Conservation (phyloP, 2,329 filamentous ascomycete genomes). For the Cladosporium halotolerans region DNA sequence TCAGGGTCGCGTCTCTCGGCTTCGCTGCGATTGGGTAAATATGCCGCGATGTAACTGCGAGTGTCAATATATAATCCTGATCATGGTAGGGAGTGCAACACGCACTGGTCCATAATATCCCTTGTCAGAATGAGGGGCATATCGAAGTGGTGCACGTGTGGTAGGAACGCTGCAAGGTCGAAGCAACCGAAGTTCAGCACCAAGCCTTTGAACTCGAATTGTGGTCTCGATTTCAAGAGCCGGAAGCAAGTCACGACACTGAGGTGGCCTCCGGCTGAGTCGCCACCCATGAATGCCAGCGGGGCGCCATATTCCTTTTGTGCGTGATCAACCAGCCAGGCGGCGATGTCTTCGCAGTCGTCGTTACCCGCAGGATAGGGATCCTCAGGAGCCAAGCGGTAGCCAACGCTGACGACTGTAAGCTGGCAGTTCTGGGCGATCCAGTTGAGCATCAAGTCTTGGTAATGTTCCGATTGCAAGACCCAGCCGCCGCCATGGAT, state of each 20-base stretch:
- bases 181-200: conserved; percentile 50
- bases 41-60: conserved; percentile 38
- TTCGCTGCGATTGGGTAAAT: conserved; percentile 37
- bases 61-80: conserved; percentile 1
- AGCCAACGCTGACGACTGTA: conserved; percentile 51
- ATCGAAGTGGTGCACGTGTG: conserved; percentile 37
- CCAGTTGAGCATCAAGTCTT: conserved; percentile 44
- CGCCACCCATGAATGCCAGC: conserved; percentile 40
- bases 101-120: conserved; percentile 38
- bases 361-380: conserved; percentile 50
- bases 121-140: conserved; percentile 40
- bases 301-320: conserved; percentile 36
- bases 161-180: conserved; percentile 42
- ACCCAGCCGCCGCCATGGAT: conserved; percentile 50
- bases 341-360: conserved; percentile 53
- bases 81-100: conserved; percentile 7
- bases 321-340: conserved; percentile 47
- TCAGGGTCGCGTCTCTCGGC: conserved; percentile 39
- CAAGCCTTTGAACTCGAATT: conserved; percentile 43
- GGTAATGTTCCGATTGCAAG: conserved; percentile 36
- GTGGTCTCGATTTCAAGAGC: conserved; percentile 35
- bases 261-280: conserved; percentile 49
- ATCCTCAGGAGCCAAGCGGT: conserved; percentile 55
- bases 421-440: conserved; percentile 46
- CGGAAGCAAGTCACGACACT: conserved; percentile 42